Conservation (phyloP, 2,329 filamentous ascomycete genomes). For the Zymoseptoria ardabiliae region DNA sequence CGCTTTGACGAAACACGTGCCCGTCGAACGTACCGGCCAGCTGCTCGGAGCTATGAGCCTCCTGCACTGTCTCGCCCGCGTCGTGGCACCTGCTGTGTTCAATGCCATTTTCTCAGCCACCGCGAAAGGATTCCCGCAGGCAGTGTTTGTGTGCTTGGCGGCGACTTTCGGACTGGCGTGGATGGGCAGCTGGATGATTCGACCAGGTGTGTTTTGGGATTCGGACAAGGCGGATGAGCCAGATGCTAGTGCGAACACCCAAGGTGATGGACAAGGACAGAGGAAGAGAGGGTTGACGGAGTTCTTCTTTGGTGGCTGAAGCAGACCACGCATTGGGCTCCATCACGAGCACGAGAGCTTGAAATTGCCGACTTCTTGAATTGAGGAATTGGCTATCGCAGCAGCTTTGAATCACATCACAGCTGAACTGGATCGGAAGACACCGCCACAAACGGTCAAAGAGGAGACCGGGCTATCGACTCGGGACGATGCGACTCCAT, state of each 20-base stretch:
- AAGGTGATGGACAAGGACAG: neutral
- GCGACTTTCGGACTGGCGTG: slow-evolving; percentile 60
- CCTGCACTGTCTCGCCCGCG: slow-evolving; percentile 71
- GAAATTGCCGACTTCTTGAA: too few species aligned
- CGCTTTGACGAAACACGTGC: slow-evolving; percentile 83
- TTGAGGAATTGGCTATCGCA: neutral
- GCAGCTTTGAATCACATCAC: neutral
- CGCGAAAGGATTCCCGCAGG: slow-evolving; percentile 68
- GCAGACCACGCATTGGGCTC: neutral
- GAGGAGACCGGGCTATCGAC: neutral
- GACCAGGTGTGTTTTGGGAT: slow-evolving; percentile 47
- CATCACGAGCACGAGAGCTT: neutral
- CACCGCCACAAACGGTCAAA: neutral
- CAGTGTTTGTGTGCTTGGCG: slow-evolving; percentile 71
- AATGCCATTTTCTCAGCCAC: slow-evolving; percentile 81
- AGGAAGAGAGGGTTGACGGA: neutral
- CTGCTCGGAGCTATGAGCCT: slow-evolving; percentile 83
- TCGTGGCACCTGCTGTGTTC: slow-evolving; percentile 74
- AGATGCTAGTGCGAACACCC: neutral
- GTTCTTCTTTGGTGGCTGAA: neutral
- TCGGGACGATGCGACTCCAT: neutral
- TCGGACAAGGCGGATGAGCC: slow-evolving; percentile 11
- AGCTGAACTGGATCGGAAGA: neutral
- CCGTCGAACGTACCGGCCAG: slow-evolving; percentile 71
- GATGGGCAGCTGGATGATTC: slow-evolving; percentile 61